Evolutionary conservation across 1,284 basidiomycete species (phyloP).

Genomic region (Hemileia vastatrix): DNA sequence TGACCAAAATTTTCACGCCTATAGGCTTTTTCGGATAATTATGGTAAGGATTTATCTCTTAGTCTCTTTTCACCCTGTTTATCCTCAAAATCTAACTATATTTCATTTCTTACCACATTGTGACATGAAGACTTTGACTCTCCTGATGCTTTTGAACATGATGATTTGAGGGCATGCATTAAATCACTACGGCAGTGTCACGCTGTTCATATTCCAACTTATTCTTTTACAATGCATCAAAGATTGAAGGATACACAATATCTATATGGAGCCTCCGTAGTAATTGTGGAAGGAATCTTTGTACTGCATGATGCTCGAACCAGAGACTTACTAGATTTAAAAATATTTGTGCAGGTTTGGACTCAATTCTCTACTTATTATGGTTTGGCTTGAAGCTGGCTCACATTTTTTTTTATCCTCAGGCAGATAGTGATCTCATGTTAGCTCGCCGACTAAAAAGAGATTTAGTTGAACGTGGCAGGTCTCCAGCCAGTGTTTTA

Average conservation of each 20-base stretch:
- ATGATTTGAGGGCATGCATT: conserved; percentile 56
- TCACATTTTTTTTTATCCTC: conserved; percentile 37
- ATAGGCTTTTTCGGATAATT: too few species aligned
- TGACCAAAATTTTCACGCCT: too few species aligned
- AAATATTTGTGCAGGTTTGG: conserved; percentile 51
- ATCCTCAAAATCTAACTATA: too few species aligned
- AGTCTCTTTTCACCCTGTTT: too few species aligned
- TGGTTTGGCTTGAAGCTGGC: not conserved
- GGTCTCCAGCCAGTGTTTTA: conserved; percentile 73
- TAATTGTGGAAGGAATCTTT: conserved; percentile 92
- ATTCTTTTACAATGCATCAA: conserved; percentile 87
- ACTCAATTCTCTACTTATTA: not conserved
- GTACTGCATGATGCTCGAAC: conserved; percentile 69
- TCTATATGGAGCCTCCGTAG: conserved; percentile 87
- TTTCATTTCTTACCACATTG: too few species aligned
- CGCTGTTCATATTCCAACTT: conserved; percentile 63
- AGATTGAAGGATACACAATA: conserved; percentile 75
- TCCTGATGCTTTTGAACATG: conserved; percentile 84
- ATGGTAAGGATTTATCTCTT: too few species aligned
- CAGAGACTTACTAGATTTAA: conserved; percentile 78
- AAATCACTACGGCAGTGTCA: not conserved
- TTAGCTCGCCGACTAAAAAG: conserved; percentile 79
- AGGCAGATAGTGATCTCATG: conserved; percentile 90
- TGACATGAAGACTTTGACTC: conserved; percentile 98
- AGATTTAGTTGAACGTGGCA: conserved; percentile 76